These are phyloP conservation scores for Phytophthora fragariae DNA, from an alignment of 352 stramenopile genomes.

Conservation along the genomic window DNA sequence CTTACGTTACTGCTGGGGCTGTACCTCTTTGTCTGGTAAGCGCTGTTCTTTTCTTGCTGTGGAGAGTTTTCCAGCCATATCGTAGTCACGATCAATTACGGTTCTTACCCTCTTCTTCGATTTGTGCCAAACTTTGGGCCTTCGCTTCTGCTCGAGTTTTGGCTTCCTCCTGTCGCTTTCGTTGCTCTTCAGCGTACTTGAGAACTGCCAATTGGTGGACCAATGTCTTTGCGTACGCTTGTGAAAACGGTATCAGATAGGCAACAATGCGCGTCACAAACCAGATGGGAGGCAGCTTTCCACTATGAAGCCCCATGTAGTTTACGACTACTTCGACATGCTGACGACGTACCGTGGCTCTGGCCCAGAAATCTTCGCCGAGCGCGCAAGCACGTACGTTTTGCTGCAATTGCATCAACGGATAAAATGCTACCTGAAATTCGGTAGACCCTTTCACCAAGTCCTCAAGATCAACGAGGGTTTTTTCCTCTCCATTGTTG, in stretches of 20 bases:
- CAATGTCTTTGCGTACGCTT: conserved; percentile 19
- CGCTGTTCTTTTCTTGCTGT: background rate
- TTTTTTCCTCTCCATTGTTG: conserved; percentile 37
- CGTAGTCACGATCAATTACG: background rate
- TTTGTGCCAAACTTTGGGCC: conserved; percentile 1
- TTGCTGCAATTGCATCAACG: conserved; percentile 69
- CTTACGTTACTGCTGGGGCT: conserved; percentile 61
- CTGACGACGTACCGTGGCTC: conserved; percentile 45
- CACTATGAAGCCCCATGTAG: conserved; percentile 68
- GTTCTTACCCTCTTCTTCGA: conserved; percentile 1
- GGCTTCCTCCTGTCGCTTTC: conserved; percentile 33
- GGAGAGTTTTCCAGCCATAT: background rate
- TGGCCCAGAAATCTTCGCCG: conserved; percentile 61
- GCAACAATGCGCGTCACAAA: conserved; percentile 41
- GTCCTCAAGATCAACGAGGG: conserved; percentile 65
- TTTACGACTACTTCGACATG: conserved; percentile 60
- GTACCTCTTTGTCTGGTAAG: conserved; percentile 56
- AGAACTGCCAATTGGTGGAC: conserved; percentile 31
- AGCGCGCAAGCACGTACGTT: conserved; percentile 58
- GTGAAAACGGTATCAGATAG: conserved; percentile 52
- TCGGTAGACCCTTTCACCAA: conserved; percentile 59
- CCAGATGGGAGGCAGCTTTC: conserved; percentile 55
- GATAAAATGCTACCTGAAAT: conserved; percentile 75
- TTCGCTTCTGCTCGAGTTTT: conserved; percentile 31
- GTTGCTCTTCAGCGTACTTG: conserved; percentile 46